A percentile compares a stretch with the other conserved stretches of the same genome.
These are phyloP conservation scores for Plasmodium fragile DNA, from an alignment of 169 alveolate genomes.

Conservation along the genomic window DNA sequence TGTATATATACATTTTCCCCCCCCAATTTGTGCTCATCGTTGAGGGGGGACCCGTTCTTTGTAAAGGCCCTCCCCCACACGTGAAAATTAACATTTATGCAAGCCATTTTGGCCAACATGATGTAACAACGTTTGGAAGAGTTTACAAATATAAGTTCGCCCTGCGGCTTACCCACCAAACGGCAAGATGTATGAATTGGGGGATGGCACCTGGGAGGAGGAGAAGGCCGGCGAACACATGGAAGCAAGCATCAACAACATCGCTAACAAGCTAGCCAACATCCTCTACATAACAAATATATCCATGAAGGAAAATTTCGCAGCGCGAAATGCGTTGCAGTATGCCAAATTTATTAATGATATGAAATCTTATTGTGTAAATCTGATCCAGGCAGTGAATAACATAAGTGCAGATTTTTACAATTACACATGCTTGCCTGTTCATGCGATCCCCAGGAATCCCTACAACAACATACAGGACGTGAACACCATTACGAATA, in stretches of 20 bases:
- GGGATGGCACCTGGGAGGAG: constrained; percentile 13
- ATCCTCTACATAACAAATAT: constrained; percentile 51
- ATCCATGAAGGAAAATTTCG: constrained; percentile 64
- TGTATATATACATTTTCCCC: neutral
- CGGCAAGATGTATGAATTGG: constrained; percentile 21
- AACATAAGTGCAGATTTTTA: constrained; percentile 36
- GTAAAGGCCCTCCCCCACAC: neutral
- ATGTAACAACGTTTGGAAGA: neutral
- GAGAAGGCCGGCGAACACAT: constrained; percentile 13
- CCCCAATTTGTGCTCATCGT: neutral
- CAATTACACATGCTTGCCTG: constrained; percentile 56
- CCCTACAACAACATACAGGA: constrained; percentile 50
- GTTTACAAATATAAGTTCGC: neutral
- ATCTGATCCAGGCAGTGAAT: constrained; percentile 49
- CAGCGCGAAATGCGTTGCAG: constrained; percentile 13
- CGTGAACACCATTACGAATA: constrained; percentile 37
- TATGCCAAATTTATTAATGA: constrained; percentile 67
- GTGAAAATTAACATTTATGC: neutral
- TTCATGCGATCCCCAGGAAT: constrained; percentile 56
- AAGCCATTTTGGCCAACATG: neutral
- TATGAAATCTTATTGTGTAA: constrained; percentile 73
- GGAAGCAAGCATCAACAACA: constrained; percentile 32
- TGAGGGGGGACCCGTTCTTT: neutral
- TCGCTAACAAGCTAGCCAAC: constrained; percentile 68
- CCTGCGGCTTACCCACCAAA: neutral